A percentile compares a stretch with the other conserved stretches of the same genome.
phyloP scores from a whole-genome alignment of 2,329 filamentous ascomycete species.

The Botryosphaeria dothidea region DNA sequence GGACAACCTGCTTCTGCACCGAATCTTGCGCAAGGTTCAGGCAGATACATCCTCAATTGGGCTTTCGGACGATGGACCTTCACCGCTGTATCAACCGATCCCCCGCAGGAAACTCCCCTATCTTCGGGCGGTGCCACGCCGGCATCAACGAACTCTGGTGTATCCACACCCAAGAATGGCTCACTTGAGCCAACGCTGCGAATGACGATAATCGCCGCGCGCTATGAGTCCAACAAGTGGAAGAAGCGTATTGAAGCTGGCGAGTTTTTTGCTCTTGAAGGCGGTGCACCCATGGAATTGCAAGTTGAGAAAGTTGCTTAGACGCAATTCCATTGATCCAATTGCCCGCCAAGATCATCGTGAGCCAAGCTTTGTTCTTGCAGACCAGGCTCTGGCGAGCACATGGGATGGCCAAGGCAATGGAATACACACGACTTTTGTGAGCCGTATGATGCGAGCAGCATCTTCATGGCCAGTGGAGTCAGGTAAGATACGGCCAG shows the following conservation, averaged over 20 bases:
- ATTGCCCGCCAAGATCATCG: neutral
- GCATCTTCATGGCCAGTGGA: too few species aligned
- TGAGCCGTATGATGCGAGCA: too few species aligned
- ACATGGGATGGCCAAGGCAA: too few species aligned
- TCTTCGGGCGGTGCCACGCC: constrained; percentile 27
- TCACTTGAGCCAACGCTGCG: constrained; percentile 60
- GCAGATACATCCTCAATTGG: constrained; percentile 92
- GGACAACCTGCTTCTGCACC: constrained; percentile 33
- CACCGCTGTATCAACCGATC: constrained; percentile 56
- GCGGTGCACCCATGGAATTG: constrained; percentile 11
- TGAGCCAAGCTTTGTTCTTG: neutral
- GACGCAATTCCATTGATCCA: neutral
- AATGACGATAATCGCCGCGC: constrained; percentile 74
- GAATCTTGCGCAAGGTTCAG: constrained; percentile 41
- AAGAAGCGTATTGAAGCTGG: constrained; percentile 68
- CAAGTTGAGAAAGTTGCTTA: constrained; percentile 11
- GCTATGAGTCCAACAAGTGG: constrained; percentile 75
- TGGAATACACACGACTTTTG: too few species aligned
- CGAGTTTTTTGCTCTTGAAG: constrained; percentile 40
- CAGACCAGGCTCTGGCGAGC: neutral
- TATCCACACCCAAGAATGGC: constrained; percentile 37
- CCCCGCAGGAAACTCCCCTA: constrained; percentile 25
- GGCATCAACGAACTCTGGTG: constrained; percentile 24
- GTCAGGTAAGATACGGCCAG: too few species aligned
- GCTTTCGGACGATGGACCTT: constrained; percentile 96